Conservation (phyloP, 192 early-diverging fungal genomes). For the Podila epigama region DNA sequence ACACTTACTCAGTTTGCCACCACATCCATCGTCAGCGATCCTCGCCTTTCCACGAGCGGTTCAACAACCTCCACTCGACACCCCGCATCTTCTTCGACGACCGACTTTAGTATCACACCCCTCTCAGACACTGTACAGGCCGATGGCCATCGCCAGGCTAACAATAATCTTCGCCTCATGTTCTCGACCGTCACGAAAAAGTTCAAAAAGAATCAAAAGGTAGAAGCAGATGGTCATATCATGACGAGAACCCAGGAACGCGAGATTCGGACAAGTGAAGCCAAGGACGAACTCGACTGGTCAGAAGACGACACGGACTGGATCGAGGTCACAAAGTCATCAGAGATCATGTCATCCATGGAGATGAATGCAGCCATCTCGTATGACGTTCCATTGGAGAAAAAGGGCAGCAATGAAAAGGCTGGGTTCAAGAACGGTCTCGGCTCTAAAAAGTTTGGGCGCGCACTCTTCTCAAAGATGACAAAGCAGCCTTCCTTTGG, state of each 20-base stretch:
- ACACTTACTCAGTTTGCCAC: conserved; percentile 40
- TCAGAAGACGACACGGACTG: conserved; percentile 46
- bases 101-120: not conserved
- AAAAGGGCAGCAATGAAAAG: conserved; percentile 13
- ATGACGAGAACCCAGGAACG: conserved; percentile 34
- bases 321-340: conserved; percentile 36
- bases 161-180: conserved; percentile 52
- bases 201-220: conserved; percentile 48
- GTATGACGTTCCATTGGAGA: conserved; percentile 39
- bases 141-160: conserved; percentile 33
- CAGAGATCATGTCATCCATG: conserved; percentile 28
- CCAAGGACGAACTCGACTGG: conserved; percentile 23
- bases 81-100: not conserved
- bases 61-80: conserved; percentile 2
- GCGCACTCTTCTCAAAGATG: conserved; percentile 35
- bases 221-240: conserved; percentile 24
- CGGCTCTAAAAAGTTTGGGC: conserved; percentile 21
- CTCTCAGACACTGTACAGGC: conserved; percentile 12
- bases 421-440: conserved; percentile 30
- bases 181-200: conserved; percentile 59
- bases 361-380: conserved; percentile 31
- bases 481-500: conserved; percentile 22
- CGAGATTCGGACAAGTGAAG: conserved; percentile 26
- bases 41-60: conserved; percentile 17
- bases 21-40: conserved; percentile 27